These are phyloP conservation scores for Penicillium tannophilum DNA, from an alignment of 495 filamentous ascomycete genomes.

Conservation along the genomic window DNA sequence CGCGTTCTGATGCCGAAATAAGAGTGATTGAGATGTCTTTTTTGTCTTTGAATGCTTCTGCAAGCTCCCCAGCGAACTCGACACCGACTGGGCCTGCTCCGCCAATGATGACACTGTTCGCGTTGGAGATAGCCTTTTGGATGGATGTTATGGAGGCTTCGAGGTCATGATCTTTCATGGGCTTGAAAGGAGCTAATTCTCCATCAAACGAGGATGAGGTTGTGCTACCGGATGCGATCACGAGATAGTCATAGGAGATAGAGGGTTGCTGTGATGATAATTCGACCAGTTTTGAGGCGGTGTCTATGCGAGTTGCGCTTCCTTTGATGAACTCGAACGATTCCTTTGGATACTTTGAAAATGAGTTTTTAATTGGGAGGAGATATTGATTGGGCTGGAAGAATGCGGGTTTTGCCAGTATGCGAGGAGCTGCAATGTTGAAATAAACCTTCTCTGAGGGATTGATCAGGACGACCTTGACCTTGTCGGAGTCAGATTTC, in stretches of 20 bases:
- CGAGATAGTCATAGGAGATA: slow-evolving; percentile 12
- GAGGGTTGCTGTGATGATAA: not conserved
- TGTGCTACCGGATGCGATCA: slow-evolving; percentile 15
- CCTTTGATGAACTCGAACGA: slow-evolving; percentile 15
- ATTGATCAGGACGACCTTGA: slow-evolving; percentile 11
- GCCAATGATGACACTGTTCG: slow-evolving; percentile 11
- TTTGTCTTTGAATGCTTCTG: slow-evolving; percentile 3
- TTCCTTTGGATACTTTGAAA: slow-evolving; percentile 9
- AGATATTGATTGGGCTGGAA: slow-evolving; percentile 10
- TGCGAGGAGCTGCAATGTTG: slow-evolving; percentile 16
- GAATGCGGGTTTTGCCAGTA: not conserved
- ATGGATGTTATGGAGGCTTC: slow-evolving; percentile 6
- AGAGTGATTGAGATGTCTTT: not conserved
- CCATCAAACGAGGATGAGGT: slow-evolving; percentile 1
- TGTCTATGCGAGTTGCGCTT: slow-evolving; percentile 10
- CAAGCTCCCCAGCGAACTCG: slow-evolving; percentile 16
- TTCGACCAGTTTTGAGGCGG: slow-evolving; percentile 1
- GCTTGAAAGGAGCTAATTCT: slow-evolving; percentile 11
- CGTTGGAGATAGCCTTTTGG: slow-evolving; percentile 6
- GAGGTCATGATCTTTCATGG: slow-evolving; percentile 7
- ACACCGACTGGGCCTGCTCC: slow-evolving; percentile 14
- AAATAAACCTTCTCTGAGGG: slow-evolving; percentile 15
- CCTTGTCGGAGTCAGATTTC: not conserved
- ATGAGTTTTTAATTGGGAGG: slow-evolving; percentile 6
- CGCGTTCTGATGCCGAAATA: not conserved